Evolutionary conservation across 805 yeast species (phyloP).

Genomic region (Suhomyces faveliae): DNA sequence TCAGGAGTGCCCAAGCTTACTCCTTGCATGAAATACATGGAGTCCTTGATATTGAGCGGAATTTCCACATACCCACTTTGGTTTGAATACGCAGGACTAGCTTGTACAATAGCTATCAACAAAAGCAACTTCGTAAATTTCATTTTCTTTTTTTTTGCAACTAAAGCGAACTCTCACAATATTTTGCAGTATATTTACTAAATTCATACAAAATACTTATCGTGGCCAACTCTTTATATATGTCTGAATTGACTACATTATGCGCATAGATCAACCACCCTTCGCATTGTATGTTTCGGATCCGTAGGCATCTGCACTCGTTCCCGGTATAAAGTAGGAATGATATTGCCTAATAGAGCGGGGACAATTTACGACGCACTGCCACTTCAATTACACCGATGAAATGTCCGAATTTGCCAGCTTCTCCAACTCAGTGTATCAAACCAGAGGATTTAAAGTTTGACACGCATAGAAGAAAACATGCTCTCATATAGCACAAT

Average conservation of each 20-base stretch:
- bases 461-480: not conserved
- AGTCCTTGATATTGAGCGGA: not conserved
- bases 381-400: not conserved
- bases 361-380: not conserved
- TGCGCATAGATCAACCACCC: not conserved
- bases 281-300: not conserved
- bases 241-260: not conserved
- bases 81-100: not conserved
- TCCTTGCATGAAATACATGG: slow-evolving; percentile 11
- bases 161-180: not conserved
- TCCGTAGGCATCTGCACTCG: not conserved
- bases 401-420: not conserved
- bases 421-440: not conserved
- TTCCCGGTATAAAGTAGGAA: not conserved
- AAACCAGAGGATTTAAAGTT: not conserved
- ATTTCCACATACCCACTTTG: not conserved
- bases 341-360: not conserved
- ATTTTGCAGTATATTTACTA: not conserved
- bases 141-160: not conserved
- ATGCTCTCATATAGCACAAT: not conserved
- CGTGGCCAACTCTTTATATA: not conserved
- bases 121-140: not conserved
- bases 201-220: not conserved
- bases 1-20: slow-evolving; percentile 15
- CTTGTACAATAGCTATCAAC: not conserved